Evolutionary conservation across 441 rosid species (phyloP).

Genomic region (Flueggea neowawraea): DNA sequence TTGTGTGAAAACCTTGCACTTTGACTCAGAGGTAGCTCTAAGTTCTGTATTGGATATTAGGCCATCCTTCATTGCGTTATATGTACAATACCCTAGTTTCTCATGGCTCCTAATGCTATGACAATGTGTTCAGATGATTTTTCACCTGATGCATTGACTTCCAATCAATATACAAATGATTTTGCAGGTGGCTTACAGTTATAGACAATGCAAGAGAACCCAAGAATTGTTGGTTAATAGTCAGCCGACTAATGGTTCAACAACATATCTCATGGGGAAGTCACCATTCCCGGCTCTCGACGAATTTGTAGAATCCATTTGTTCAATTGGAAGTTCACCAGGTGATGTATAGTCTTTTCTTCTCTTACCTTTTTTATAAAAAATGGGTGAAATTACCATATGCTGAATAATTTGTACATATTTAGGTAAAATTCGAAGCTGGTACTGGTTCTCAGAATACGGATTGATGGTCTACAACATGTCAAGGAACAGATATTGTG

Average conservation of each 20-base stretch:
- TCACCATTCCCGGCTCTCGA: constrained; percentile 91
- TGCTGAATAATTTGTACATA: background rate
- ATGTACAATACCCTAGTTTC: background rate
- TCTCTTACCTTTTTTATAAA: background rate
- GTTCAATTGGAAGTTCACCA: constrained; percentile 61
- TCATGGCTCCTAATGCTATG: background rate
- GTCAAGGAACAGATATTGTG: constrained; percentile 88
- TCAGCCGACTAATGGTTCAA: constrained; percentile 37
- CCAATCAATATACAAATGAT: constrained; percentile 1
- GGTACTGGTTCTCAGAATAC: constrained; percentile 97
- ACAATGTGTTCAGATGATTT: no score
- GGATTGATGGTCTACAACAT: constrained; percentile 90
- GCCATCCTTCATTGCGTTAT: background rate
- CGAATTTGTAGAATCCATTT: constrained; percentile 69
- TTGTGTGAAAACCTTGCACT: constrained; percentile 82
- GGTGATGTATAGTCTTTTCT: constrained; percentile 33
- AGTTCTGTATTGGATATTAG: constrained; percentile 7
- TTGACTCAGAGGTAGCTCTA: constrained; percentile 78
- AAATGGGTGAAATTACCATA: background rate
- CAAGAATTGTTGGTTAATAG: constrained; percentile 31
- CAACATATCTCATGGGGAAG: constrained; percentile 49
- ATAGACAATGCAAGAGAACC: constrained; percentile 27
- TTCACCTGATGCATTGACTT: background rate
- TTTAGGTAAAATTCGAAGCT: constrained; percentile 85
- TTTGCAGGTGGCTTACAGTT: constrained; percentile 49